Evolutionary conservation across 306 rosid species (phyloP).

Genomic region (Canavalia gladiata): DNA sequence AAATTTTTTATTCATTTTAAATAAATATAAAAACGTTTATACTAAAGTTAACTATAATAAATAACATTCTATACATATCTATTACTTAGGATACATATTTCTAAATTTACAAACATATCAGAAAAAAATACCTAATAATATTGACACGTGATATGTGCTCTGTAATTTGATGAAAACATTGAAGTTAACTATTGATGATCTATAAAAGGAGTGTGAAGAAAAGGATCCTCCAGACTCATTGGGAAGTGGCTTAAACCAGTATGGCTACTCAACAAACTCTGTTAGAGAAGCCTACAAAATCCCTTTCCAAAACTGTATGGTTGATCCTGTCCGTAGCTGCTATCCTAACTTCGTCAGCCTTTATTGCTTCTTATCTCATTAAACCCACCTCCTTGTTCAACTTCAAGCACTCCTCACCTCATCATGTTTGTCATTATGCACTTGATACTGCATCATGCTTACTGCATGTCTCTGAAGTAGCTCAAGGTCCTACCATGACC

Average conservation of each 20-base stretch:
- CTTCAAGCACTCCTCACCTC: neutral
- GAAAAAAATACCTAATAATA: no score
- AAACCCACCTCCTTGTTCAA: neutral
- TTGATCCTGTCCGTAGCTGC: slow-evolving; percentile 57
- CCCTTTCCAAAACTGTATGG: slow-evolving; percentile 42
- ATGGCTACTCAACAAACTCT: slow-evolving; percentile 68
- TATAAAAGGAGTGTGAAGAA: no score
- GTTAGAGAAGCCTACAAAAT: slow-evolving; percentile 47
- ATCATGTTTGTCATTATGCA: neutral
- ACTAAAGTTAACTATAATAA: no score
- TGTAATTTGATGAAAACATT: no score
- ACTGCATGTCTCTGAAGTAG: neutral
- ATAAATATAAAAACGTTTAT: no score
- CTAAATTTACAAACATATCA: no score
- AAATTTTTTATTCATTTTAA: no score
- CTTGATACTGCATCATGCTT: neutral
- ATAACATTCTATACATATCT: no score
- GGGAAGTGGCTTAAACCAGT: neutral
- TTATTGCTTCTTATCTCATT: slow-evolving; percentile 33
- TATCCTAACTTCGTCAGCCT: slow-evolving; percentile 52
- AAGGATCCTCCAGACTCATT: no score
- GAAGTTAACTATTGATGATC: no score
- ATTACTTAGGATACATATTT: no score
- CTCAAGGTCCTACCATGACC: neutral
- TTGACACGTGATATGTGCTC: no score